phyloP scores from a whole-genome alignment of 176 grass and related monocot species.

The Elymus sibiricus region DNA sequence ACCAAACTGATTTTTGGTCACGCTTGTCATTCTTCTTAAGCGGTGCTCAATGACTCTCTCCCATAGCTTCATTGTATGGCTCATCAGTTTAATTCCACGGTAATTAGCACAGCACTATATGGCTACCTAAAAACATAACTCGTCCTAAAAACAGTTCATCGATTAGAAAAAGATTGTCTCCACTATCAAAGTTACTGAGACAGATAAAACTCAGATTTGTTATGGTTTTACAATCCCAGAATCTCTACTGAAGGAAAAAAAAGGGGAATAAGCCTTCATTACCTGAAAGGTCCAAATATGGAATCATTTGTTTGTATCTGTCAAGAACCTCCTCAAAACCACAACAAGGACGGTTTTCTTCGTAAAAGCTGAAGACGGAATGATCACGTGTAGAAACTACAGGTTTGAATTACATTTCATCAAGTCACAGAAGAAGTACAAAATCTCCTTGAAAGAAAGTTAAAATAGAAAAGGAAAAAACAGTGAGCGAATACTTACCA shows the following conservation, averaged over 20 bases:
- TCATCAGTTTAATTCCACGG: too few species aligned
- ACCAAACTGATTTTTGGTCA: too few species aligned
- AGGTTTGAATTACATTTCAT: constrained; percentile 24
- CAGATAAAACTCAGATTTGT: background rate
- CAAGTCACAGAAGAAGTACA: background rate
- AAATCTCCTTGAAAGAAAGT: background rate
- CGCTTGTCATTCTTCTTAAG: too few species aligned
- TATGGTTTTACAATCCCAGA: background rate
- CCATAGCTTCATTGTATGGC: too few species aligned
- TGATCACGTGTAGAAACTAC: constrained; percentile 81
- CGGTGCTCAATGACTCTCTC: too few species aligned
- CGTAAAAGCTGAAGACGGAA: constrained; percentile 89
- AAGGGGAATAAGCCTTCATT: background rate
- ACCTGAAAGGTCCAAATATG: constrained; percentile 94
- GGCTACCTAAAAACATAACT: background rate
- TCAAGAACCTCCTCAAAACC: constrained; percentile 92
- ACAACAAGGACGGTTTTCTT: constrained; percentile 53
- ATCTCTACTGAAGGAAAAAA: background rate
- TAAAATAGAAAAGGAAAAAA: constrained; percentile 14
- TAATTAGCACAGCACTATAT: background rate
- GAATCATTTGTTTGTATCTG: constrained; percentile 73
- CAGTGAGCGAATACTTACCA: constrained; percentile 34
- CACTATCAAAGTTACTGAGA: background rate
- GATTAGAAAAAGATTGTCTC: background rate
- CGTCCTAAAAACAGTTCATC: background rate